These are phyloP conservation scores for Protomyces inouyei DNA, from an alignment of 1,139 yeast genomes.

Conservation along the genomic window DNA sequence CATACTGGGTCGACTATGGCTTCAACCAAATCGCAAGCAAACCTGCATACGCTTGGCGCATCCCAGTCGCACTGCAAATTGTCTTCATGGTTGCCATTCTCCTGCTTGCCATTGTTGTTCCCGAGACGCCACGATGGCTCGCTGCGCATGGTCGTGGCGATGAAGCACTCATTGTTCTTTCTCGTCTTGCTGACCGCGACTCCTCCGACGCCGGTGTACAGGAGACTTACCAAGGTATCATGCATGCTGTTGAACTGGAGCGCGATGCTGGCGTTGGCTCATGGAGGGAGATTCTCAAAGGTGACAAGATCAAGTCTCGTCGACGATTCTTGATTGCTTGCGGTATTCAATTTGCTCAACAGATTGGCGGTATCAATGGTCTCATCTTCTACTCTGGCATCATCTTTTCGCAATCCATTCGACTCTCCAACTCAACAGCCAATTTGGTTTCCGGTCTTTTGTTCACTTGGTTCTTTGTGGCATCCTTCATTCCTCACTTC, in stretches of 20 bases:
- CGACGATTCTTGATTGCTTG: constrained; percentile 82
- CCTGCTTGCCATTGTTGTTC: constrained; percentile 38
- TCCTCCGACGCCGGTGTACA: constrained; percentile 25
- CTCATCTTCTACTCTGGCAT: constrained; percentile 43
- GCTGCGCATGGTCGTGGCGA: constrained; percentile 43
- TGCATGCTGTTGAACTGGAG: constrained; percentile 69
- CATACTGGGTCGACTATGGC: constrained; percentile 19
- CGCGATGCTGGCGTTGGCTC: constrained; percentile 67
- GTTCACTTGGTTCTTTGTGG: constrained; percentile 62
- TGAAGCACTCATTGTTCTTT: constrained; percentile 51
- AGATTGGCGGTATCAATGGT: constrained; percentile 85
- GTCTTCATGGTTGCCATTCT: constrained; percentile 35
- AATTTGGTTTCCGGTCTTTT: constrained; percentile 90
- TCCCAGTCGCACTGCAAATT: constrained; percentile 33
- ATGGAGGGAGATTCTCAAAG: constrained; percentile 61
- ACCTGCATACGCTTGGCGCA: constrained; percentile 26
- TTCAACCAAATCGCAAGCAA: background rate
- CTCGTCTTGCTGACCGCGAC: constrained; percentile 43
- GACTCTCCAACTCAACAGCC: constrained; percentile 75
- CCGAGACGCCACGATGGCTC: constrained; percentile 54
- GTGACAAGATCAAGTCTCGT: constrained; percentile 51
- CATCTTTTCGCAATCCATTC: constrained; percentile 62
- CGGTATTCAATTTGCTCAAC: constrained; percentile 87
- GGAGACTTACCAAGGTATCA: constrained; percentile 66
- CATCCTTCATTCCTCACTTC: constrained; percentile 88